A percentile compares a stretch with the other conserved stretches of the same genome.
Conservation (phyloP, 106 monocot species). For the Apostasia shenzhenica region DNA sequence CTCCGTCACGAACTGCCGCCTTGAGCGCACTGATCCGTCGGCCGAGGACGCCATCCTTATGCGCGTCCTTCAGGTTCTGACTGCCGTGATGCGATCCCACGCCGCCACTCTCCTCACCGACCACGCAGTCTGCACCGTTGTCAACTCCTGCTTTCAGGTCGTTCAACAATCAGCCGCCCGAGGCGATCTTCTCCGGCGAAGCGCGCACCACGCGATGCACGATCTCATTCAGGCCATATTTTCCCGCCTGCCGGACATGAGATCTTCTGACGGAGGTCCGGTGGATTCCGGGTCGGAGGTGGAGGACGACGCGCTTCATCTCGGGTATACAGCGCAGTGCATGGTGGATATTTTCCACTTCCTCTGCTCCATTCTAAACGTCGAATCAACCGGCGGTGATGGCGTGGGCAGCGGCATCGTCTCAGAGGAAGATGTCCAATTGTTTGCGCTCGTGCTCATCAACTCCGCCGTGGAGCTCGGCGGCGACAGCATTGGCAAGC, state of each 20-base stretch:
- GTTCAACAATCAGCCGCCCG: conserved; percentile 61
- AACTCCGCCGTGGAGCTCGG: conserved; percentile 75
- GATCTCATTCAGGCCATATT: conserved; percentile 75
- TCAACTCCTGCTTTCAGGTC: conserved; percentile 85
- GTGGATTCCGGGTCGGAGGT: conserved; percentile 23
- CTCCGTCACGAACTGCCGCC: conserved; percentile 54
- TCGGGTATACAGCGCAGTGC: conserved; percentile 57
- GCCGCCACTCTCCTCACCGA: conserved; percentile 55
- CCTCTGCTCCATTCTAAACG: conserved; percentile 76
- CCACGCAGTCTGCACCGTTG: conserved; percentile 72
- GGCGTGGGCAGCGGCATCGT: conserved; percentile 16
- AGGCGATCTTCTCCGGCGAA: conserved; percentile 68
- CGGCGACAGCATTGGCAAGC: conserved; percentile 54
- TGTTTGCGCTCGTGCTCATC: conserved; percentile 70
- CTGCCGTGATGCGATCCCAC: conserved; percentile 27
- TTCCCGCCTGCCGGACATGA: conserved; percentile 49
- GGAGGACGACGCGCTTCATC: conserved; percentile 6
- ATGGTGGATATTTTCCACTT: conserved; percentile 78
- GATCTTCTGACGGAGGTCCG: background rate
- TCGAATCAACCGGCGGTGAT: conserved; percentile 26
- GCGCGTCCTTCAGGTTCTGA: conserved; percentile 54
- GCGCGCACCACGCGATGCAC: conserved; percentile 65
- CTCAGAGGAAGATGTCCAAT: conserved; percentile 68
- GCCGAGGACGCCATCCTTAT: conserved; percentile 75
- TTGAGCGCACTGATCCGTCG: conserved; percentile 52